A percentile compares a stretch with the other conserved stretches of the same genome.
phyloP scores from a whole-genome alignment of 805 yeast genomes.

The Suhomyces tanzawaensis region DNA sequence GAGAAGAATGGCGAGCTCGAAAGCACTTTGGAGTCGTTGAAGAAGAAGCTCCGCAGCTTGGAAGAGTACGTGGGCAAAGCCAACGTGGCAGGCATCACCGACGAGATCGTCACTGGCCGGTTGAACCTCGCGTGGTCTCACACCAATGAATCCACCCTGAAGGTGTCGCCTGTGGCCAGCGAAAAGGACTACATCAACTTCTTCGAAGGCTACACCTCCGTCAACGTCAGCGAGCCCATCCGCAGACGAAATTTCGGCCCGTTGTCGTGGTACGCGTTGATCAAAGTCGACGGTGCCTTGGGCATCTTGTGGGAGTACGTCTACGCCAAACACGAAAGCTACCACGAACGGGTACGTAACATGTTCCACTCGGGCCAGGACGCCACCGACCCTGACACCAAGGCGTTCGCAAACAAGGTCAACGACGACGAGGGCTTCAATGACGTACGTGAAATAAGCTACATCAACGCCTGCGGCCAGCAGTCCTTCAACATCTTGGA shows the following conservation, averaged over 20 bases:
- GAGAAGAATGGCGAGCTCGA: conserved; percentile 12
- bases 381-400: conserved; percentile 5
- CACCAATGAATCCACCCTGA: neutral
- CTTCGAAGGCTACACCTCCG: conserved; percentile 39
- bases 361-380: conserved; percentile 1
- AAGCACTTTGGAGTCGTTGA: conserved; percentile 10
- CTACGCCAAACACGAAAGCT: conserved; percentile 2
- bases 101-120: neutral
- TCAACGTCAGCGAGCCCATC: conserved; percentile 34
- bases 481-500: neutral
- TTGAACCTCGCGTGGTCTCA: neutral
- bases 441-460: conserved; percentile 2
- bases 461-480: neutral
- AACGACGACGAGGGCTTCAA: conserved; percentile 9
- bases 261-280: conserved; percentile 46
- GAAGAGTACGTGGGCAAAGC: conserved; percentile 15
- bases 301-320: conserved; percentile 18
- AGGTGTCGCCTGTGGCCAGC: conserved; percentile 5
- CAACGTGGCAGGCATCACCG: neutral
- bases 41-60: conserved; percentile 17
- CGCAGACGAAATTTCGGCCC: conserved; percentile 52
- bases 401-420: conserved; percentile 8
- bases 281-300: conserved; percentile 26
- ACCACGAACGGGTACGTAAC: neutral
- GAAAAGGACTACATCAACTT: conserved; percentile 34